phyloP scores from a whole-genome alignment of 2,329 filamentous ascomycete species.

The Gliomastix tumulicola region DNA sequence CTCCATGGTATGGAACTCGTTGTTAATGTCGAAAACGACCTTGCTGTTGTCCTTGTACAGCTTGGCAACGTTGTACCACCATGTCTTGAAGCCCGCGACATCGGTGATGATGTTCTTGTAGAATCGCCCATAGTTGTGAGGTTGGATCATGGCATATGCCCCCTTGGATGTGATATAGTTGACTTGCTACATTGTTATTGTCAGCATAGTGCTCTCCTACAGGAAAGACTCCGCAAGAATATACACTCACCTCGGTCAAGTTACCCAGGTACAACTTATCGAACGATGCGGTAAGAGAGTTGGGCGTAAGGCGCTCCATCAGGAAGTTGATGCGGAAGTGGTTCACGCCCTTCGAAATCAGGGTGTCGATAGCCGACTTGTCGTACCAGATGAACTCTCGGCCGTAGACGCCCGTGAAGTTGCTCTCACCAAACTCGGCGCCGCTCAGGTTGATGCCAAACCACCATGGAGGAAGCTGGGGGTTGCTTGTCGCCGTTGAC shows the following conservation, averaged over 20 bases:
- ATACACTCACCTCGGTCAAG: not conserved
- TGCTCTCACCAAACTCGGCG: not conserved
- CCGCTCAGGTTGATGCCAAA: not conserved
- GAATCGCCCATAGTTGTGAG: not conserved
- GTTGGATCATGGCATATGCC: not conserved
- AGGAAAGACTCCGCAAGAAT: too few species aligned
- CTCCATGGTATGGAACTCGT: conserved; percentile 59
- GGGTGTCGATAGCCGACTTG: not conserved
- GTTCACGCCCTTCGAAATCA: not conserved
- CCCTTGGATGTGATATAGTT: not conserved
- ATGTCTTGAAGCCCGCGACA: conserved; percentile 15
- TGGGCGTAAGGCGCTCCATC: not conserved
- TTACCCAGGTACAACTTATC: not conserved
- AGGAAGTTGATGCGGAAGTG: not conserved
- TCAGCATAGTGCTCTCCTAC: too few species aligned
- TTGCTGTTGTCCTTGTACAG: conserved; percentile 42
- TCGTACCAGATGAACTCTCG: not conserved
- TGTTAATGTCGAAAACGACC: conserved; percentile 61
- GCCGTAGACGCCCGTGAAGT: not conserved
- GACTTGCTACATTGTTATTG: too few species aligned
- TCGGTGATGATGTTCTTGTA: not conserved
- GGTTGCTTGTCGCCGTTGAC: not conserved
- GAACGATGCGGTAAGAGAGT: not conserved
- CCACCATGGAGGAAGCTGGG: not conserved
- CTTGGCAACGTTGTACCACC: conserved; percentile 48